Base-by-base conservation (phyloP, 2,329 filamentous ascomycete genomes). In the Phaeosphaeriaceae sp. region DNA sequence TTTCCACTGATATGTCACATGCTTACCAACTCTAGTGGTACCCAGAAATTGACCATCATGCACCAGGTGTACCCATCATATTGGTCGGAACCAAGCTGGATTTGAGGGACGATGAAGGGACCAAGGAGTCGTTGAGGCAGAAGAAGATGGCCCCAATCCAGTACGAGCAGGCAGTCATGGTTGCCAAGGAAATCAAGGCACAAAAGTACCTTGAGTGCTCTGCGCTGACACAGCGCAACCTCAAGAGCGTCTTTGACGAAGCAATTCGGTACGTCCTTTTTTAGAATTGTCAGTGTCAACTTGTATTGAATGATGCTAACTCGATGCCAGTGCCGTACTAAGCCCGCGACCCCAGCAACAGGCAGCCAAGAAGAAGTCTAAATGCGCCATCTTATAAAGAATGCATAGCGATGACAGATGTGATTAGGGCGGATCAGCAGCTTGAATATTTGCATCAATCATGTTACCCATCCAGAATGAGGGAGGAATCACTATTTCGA, bases 141-240 rank as follows among this genome's bases (percentile, higher is more conserved):
- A 94, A 96, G 83, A 89, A 92, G 76, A 97, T 96, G 92, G 89
- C 94, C 66, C 91, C 94, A n/a, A 92, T 97, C 52, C 88, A 90
- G 45, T 97, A 96, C 76, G 91, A 96, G 74, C 90, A 96, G 76
- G 94, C 92, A 32, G 82, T 96, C 56, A 79, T 87, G 59, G 89
- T 93, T 58, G 91, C 92, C 56, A 95, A 95, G 79, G 92, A 97
- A 68, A 97, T 99, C 77, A 88, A 86, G 72, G 93, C 94, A 37
- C 90, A 94, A 78, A 97, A 97, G 79, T 99, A 99, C 77, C 83
- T 97, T 34, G 94, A 99, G 78, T 99, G 94, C 79, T 97, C 94
- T 43, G 94, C 94, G 39, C 81, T 99, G 62, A 99, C 94, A 30
- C 94, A 97, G 81, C 83, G 93, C 70, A 97, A 97, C 76, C 77